Evolutionary conservation across 768 basidiomycete species (phyloP), one percentile per base, ranked within the genome.

Genomic region (Russula vinacea): DNA sequence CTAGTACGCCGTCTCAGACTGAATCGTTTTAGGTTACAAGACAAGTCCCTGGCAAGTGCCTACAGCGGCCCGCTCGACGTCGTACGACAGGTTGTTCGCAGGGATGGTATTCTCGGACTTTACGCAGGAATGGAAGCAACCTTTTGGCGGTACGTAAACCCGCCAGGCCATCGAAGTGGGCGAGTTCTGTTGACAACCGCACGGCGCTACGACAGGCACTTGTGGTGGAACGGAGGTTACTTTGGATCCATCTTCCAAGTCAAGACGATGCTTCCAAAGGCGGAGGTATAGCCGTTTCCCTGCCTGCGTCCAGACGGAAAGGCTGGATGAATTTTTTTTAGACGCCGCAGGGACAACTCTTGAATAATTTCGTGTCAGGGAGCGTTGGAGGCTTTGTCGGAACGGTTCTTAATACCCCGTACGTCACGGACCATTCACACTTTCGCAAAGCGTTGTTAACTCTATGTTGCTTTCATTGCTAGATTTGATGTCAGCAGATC

Each of bases 41-140:
- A 98, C 75, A 97, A 97, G 75, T 80, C 83, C 7, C 13, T 60
- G 13, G 63, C 63, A 29, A 92, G 90, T 68, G 92, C 88, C 1
- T 98, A 87, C 77, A 85, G 86, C 29, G 96, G 97, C 3, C 95
- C 97, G 0, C 82, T 94, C 73, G 95, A 96, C 64, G 96, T 96
- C 17, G 83, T 99, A 19, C 87, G 82, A 68, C 86, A 92, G 69
- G 80, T 94, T 33, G 74, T 97, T 54, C 80, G 74, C 69, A 88
- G 87, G 64, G 87, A 92, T 39, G 96, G 96, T 33, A 56, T 90
- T 5, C 76, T 98, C 0, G 95, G 93, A 22, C 76, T 98, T 29
- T 98, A 98, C 72, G 85, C 85, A 26, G 95, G 97, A 40, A 95
- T 98, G 90, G 97, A 98, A 73, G 84, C 93, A 14, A 98, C 96